Evolutionary conservation across 2,329 filamentous ascomycete species (phyloP).

Genomic region (Pseudogymnoascus sp.): DNA sequence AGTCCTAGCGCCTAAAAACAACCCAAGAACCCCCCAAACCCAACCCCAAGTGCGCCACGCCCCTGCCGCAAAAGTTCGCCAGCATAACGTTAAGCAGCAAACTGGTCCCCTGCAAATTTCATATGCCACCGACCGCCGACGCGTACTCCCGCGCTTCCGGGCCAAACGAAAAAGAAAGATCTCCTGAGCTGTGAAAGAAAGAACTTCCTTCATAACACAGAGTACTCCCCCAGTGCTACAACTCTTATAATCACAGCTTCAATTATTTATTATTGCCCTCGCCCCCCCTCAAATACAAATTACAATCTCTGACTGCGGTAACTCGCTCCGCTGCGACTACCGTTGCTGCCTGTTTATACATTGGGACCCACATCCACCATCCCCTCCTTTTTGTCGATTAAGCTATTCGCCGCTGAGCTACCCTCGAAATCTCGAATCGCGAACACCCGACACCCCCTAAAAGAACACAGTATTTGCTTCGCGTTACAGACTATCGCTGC

Average conservation of each 20-base stretch:
- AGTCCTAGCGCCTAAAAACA: neutral
- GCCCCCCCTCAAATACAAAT: neutral
- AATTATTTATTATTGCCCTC: neutral
- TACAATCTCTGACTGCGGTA: neutral
- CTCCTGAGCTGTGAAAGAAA: neutral
- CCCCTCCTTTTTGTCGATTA: neutral
- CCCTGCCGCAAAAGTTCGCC: neutral
- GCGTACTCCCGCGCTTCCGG: constrained; percentile 1
- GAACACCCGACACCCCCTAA: neutral
- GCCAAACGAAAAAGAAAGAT: constrained; percentile 1
- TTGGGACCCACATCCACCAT: neutral
- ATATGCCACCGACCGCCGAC: neutral
- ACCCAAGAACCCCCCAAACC: neutral
- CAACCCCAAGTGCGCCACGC: neutral
- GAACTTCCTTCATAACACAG: neutral
- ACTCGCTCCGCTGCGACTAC: neutral
- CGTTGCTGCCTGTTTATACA: neutral
- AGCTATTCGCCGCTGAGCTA: neutral
- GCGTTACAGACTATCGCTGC: neutral
- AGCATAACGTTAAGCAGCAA: neutral
- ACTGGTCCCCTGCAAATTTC: neutral
- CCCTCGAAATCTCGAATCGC: neutral
- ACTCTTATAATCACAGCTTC: neutral
- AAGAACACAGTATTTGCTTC: neutral
- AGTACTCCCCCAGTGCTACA: neutral